phyloP scores from a whole-genome alignment of 352 stramenopile genomes.

The Phytophthora kernoviae region DNA sequence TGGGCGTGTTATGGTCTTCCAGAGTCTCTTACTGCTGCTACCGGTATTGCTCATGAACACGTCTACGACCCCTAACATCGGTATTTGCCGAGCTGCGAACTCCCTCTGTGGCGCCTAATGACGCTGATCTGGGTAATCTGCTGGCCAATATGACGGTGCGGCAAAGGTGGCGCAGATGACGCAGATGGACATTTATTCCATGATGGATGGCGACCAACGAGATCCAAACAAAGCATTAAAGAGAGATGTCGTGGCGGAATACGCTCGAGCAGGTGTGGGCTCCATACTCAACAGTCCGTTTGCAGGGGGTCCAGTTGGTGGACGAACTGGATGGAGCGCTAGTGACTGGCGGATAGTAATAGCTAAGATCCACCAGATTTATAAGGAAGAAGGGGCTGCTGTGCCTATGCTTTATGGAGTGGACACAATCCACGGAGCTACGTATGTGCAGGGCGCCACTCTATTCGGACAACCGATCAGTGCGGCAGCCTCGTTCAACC shows the following conservation, averaged over 20 bases:
- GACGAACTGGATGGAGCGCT: constrained; percentile 68
- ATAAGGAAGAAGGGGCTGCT: constrained; percentile 51
- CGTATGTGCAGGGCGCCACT: constrained; percentile 84
- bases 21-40: not conserved
- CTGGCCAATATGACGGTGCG: constrained; percentile 53
- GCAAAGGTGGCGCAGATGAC: constrained; percentile 89
- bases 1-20: constrained; percentile 8
- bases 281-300: constrained; percentile 89
- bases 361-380: constrained; percentile 76
- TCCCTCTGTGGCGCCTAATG: not conserved
- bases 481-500: constrained; percentile 90
- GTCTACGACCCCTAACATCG: constrained; percentile 27
- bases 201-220: constrained; percentile 64
- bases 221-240: constrained; percentile 59
- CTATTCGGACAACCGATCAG: constrained; percentile 90
- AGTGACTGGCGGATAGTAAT: constrained; percentile 68
- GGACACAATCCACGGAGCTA: constrained; percentile 91
- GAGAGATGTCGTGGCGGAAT: constrained; percentile 50
- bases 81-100: constrained; percentile 13
- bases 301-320: constrained; percentile 41
- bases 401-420: constrained; percentile 87
- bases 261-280: constrained; percentile 78
- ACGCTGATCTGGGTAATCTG: constrained; percentile 17
- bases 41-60: constrained; percentile 11
- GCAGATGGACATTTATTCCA: constrained; percentile 90